Base-by-base conservation (phyloP, 2,329 filamentous ascomycete species). In the Colletotrichum spaethianum region DNA sequence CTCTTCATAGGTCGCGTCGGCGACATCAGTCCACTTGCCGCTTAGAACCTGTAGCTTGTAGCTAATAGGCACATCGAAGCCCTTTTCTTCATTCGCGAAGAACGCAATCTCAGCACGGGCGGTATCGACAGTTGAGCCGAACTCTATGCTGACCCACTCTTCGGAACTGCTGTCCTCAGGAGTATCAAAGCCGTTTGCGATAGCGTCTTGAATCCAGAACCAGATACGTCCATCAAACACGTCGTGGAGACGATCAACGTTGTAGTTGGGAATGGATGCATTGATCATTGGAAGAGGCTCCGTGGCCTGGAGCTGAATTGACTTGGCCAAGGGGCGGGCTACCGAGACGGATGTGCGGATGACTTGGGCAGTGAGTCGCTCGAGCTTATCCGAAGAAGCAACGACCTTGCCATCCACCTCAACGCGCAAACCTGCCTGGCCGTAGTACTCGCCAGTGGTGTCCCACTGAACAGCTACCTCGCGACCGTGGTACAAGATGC, bases 401-500 rank as follows among this genome's bases (percentile, higher is more conserved):
- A 69, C 65, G 11, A 68, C 65, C 16, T 64, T 67, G 16, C 80
- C 82, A 64, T 85, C 79, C 3, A 82, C 75, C 56, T 79, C 85
- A 52, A 85, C 78, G 2, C 74, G 79, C 42, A 86, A 73, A 0
- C 83, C 84, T 4, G 78, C 79, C 28, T 75, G 74, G 3, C 75
- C 75, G 70, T 86, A 86, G 59, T 79, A 78, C 1, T 77, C 77
- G 2, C 83, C 84, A 38, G 80, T 74, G 28, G 78, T 72, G 65
- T 86, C 84, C 75, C 82, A 86, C 4, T 85, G 71, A 7, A 85
- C 72, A 0, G 82, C 82, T 26, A 86, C 72, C 18, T 82, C 77
- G 63, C 81, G 81, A 4, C 84, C 83, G 65, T 85, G 84, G 65
- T 86, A 86, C 1, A 82, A 70, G 2, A 84, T 73, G 44, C 84